Conservation (phyloP, 768 basidiomycete genomes). For the Podaxis pistillaris region DNA sequence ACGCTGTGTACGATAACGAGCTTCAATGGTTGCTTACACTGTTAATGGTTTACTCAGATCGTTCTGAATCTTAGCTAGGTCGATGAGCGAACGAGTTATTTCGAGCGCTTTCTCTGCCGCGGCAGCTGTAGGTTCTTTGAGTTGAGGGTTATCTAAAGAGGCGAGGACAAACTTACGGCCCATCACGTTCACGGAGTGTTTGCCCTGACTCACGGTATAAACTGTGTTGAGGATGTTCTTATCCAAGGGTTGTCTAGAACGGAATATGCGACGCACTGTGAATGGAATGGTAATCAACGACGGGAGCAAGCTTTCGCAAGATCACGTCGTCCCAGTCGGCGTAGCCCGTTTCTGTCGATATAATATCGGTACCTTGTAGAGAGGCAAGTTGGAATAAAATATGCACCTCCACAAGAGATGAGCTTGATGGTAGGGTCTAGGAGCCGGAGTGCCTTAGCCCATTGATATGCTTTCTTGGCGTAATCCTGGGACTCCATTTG, state of each 20-base stretch:
- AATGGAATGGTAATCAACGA: slow-evolving; percentile 51
- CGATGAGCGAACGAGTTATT: slow-evolving; percentile 48
- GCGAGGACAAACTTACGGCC: slow-evolving; percentile 33
- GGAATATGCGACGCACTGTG: slow-evolving; percentile 27
- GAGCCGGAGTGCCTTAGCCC: slow-evolving; percentile 59
- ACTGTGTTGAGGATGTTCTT: slow-evolving; percentile 23
- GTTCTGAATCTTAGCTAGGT: slow-evolving; percentile 45
- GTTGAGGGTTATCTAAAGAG: not conserved
- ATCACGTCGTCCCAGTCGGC: slow-evolving; percentile 43
- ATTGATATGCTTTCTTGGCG: slow-evolving; percentile 53
- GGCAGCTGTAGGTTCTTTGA: slow-evolving; percentile 30
- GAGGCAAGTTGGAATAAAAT: slow-evolving; percentile 8
- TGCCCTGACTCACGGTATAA: slow-evolving; percentile 40
- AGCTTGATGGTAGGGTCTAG: slow-evolving; percentile 56
- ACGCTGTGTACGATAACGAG: too few species aligned
- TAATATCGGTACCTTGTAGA: slow-evolving; percentile 16
- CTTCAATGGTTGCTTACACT: slow-evolving; percentile 26
- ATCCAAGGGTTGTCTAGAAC: not conserved
- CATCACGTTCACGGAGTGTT: slow-evolving; percentile 53
- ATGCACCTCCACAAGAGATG: slow-evolving; percentile 51
- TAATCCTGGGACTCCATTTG: slow-evolving; percentile 56
- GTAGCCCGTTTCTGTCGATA: slow-evolving; percentile 34
- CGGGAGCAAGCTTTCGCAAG: slow-evolving; percentile 39
- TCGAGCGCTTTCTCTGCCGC: slow-evolving; percentile 54
- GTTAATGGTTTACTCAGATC: slow-evolving; percentile 34